Evolutionary conservation across 2,329 filamentous ascomycete genomes (phyloP).

Genomic region (Drechslera avenae): DNA sequence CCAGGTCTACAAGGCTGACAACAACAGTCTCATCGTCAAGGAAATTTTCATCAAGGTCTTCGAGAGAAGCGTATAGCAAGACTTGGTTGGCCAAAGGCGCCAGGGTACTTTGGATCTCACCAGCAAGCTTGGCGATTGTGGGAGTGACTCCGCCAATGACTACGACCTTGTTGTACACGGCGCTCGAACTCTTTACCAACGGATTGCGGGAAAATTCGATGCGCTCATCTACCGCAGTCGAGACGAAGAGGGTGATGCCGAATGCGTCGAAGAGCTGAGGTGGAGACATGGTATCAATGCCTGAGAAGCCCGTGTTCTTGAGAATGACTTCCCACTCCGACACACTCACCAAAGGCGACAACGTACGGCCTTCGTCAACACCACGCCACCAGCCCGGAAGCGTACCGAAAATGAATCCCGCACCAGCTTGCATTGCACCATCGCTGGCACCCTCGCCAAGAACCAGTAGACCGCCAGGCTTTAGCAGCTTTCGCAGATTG

Average conservation of each 20-base stretch:
- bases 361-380: slow-evolving; percentile 11
- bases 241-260: background rate
- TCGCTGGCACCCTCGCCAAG: slow-evolving; percentile 24
- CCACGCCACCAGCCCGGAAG: slow-evolving; percentile 51
- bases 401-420: slow-evolving; percentile 38
- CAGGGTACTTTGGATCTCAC: background rate
- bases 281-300: slow-evolving; percentile 1
- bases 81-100: background rate
- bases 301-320: slow-evolving; percentile 6
- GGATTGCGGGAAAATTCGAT: slow-evolving; percentile 7
- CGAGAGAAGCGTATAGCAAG: too few species aligned
- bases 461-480: slow-evolving; percentile 53
- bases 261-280: background rate
- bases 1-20: slow-evolving; percentile 9
- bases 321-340: slow-evolving; percentile 27
- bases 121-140: background rate
- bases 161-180: background rate
- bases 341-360: background rate
- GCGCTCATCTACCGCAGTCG: slow-evolving; percentile 9
- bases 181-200: background rate
- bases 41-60: background rate
- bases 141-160: background rate
- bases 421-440: background rate
- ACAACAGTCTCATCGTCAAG: background rate
- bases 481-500: slow-evolving; percentile 22